Percentiles rank a stretch among this genome's conserved stretches.
Evolutionary conservation across 495 filamentous ascomycete genomes (phyloP).

Genomic region (Cercophora sp.): DNA sequence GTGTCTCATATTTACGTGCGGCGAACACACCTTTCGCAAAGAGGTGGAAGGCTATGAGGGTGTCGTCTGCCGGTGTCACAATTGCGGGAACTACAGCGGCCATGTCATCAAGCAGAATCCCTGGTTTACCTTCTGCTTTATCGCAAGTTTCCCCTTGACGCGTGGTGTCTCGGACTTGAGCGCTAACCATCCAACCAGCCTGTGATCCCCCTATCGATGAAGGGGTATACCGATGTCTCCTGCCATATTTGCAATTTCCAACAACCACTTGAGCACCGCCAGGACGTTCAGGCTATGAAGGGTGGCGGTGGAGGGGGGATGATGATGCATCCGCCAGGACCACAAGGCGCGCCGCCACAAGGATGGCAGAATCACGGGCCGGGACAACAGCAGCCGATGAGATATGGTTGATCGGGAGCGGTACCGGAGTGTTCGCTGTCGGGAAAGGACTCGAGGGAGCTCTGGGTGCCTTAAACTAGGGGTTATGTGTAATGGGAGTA

Average conservation of each 20-base stretch:
- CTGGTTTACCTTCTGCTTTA: slow-evolving; percentile 58
- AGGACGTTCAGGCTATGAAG: slow-evolving; percentile 45
- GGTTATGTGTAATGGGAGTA: too few relatives aligned
- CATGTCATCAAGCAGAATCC: slow-evolving; percentile 50
- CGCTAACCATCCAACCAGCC: slow-evolving; percentile 33
- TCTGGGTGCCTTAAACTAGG: neutral
- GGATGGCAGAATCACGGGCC: neutral
- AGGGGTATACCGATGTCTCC: slow-evolving; percentile 51
- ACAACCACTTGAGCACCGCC: slow-evolving; percentile 51
- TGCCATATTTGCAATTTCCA: slow-evolving; percentile 54
- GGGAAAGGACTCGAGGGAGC: neutral
- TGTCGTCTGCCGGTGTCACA: slow-evolving; percentile 50
- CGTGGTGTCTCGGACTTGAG: too few relatives aligned
- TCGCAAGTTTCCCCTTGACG: slow-evolving; percentile 33
- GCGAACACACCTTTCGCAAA: slow-evolving; percentile 53
- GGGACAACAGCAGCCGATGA: slow-evolving; percentile 32
- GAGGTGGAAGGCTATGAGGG: slow-evolving; percentile 53
- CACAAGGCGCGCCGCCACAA: slow-evolving; percentile 6
- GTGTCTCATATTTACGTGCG: slow-evolving; percentile 57
- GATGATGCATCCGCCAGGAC: slow-evolving; percentile 42
- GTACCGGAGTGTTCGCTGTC: neutral
- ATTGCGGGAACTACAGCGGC: slow-evolving; percentile 53
- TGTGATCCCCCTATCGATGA: slow-evolving; percentile 51
- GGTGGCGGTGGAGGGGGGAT: slow-evolving; percentile 38
- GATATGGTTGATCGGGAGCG: slow-evolving; percentile 22